Conservation (phyloP, 257 asterid genomes). For the Coffea eugenioides region DNA sequence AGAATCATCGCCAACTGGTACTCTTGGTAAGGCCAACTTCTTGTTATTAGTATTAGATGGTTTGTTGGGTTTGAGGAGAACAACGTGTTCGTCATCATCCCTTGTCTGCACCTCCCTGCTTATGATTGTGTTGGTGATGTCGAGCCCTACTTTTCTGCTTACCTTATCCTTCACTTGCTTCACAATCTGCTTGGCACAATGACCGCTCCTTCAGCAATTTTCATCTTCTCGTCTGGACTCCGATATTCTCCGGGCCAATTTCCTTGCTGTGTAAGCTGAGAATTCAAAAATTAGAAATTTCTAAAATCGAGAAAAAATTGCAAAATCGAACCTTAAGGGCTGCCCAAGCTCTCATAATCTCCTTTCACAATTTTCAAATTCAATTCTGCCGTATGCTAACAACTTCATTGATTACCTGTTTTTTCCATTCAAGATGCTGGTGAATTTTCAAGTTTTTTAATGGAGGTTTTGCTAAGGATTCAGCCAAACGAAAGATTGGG, state of each 20-base stretch:
- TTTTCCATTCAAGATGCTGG: too few species aligned
- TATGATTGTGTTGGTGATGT: conserved; percentile 54
- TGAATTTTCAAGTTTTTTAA: too few species aligned
- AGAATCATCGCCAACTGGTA: conserved; percentile 10
- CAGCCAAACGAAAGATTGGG: too few species aligned
- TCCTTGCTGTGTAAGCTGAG: conserved; percentile 18
- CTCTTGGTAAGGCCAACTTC: conserved; percentile 1
- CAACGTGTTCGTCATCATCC: conserved; percentile 49
- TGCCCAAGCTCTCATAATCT: too few species aligned
- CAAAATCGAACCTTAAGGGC: too few species aligned
- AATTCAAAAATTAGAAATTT: not conserved
- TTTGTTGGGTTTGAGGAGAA: conserved; percentile 43
- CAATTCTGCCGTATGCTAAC: too few species aligned
- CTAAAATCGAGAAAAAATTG: too few species aligned
- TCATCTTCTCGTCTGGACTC: conserved; percentile 27
- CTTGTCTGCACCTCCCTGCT: conserved; percentile 28
- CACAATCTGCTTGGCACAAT: conserved; percentile 60
- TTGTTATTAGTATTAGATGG: not conserved
- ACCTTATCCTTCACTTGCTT: conserved; percentile 62
- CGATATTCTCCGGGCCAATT: conserved; percentile 22
- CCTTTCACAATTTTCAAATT: too few species aligned
- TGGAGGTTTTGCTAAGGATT: too few species aligned
- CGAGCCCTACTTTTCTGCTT: conserved; percentile 56
- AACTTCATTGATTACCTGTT: too few species aligned
- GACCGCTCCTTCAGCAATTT: conserved; percentile 42